Conservation (phyloP, 1,284 basidiomycete genomes). For the Cutaneotrichosporon sp. region DNA sequence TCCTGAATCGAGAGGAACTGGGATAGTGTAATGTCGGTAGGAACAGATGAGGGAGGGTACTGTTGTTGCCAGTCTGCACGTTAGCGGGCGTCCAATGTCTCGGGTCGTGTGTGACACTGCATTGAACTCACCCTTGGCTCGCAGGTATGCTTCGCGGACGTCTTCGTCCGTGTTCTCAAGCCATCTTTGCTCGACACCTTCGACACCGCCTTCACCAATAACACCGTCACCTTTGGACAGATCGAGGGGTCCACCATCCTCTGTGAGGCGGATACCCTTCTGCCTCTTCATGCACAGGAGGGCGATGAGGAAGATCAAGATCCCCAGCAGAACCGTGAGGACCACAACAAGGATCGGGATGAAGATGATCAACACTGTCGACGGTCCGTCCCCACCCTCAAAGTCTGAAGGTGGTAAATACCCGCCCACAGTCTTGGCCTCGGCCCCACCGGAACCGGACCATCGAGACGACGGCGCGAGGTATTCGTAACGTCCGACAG, state of each 20-base stretch:
- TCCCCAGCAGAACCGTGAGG: constrained; percentile 84
- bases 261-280: constrained; percentile 73
- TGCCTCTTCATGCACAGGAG: constrained; percentile 75
- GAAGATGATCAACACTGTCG: constrained; percentile 38
- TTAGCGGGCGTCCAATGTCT: no score
- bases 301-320: constrained; percentile 81
- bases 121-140: constrained; percentile 74
- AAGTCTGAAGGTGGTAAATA: neutral
- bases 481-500: constrained; percentile 1
- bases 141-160: constrained; percentile 66
- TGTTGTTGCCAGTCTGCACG: constrained; percentile 83
- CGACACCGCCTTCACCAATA: constrained; percentile 85
- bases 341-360: constrained; percentile 86
- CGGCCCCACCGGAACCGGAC: neutral
- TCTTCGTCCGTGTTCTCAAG: constrained; percentile 72
- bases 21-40: constrained; percentile 92
- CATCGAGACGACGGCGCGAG: neutral
- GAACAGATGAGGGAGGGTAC: constrained; percentile 84
- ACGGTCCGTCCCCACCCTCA: constrained; percentile 23
- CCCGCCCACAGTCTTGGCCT: neutral
- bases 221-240: constrained; percentile 83
- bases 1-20: constrained; percentile 97
- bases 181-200: constrained; percentile 88
- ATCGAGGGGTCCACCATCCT: constrained; percentile 88
- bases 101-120: no score